Conservation (phyloP, 257 asterid species). For the Nicotiana tomentosiformis region DNA sequence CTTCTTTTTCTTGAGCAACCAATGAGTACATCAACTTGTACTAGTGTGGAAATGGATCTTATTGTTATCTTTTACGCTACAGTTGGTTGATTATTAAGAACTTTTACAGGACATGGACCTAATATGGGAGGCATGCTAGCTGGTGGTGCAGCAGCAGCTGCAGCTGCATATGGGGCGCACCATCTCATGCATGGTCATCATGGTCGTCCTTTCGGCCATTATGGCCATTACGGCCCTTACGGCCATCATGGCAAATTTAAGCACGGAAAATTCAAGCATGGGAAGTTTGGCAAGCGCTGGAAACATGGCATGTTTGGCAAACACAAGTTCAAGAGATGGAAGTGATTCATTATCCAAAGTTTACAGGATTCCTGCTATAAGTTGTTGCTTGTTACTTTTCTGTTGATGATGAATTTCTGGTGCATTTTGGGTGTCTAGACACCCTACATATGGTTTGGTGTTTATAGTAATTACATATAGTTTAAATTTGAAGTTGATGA, state of each 20-base stretch:
- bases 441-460: background rate
- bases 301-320: constrained; percentile 49
- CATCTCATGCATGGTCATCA: constrained; percentile 59
- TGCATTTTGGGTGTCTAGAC: background rate
- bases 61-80: background rate
- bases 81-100: constrained; percentile 2
- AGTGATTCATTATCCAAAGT: constrained; percentile 24
- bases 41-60: background rate
- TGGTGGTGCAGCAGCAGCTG: constrained; percentile 90
- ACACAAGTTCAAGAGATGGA: constrained; percentile 41
- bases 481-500: background rate
- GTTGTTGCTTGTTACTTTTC: constrained; percentile 5
- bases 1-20: background rate
- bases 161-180: constrained; percentile 83
- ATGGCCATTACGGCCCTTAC: constrained; percentile 39
- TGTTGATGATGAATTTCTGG: background rate
- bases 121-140: constrained; percentile 54
- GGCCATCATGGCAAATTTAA: constrained; percentile 81
- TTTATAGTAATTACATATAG: background rate
- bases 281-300: constrained; percentile 25
- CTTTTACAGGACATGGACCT: constrained; percentile 48
- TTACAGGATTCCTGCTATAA: background rate
- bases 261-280: constrained; percentile 64
- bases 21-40: background rate
- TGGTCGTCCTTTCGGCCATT: constrained; percentile 15